Percentiles rank a stretch among this genome's conserved stretches.
phyloP scores from a whole-genome alignment of 306 rosid genomes.

The Fragaria nilgerrensis region DNA sequence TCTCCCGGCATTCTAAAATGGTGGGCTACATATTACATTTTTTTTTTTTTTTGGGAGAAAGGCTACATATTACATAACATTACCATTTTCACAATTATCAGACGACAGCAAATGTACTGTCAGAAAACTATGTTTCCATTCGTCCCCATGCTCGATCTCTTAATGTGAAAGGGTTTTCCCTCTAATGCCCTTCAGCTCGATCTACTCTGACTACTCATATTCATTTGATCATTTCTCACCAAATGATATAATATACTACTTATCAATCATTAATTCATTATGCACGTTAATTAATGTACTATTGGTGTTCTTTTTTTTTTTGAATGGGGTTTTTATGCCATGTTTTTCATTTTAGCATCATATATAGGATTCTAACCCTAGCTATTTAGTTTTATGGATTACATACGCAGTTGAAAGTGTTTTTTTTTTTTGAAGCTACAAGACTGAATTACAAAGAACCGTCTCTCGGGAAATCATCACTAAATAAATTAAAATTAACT shows the following conservation, averaged over 20 bases:
- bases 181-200: background rate
- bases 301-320: too few species aligned
- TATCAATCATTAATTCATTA: background rate
- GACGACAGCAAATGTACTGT: background rate
- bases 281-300: too few species aligned
- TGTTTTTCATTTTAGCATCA: too few species aligned
- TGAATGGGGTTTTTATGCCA: background rate
- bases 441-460: too few species aligned
- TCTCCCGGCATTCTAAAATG: background rate
- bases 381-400: too few species aligned
- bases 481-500: too few species aligned
- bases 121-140: background rate
- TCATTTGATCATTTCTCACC: too few species aligned
- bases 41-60: too few species aligned
- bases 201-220: background rate
- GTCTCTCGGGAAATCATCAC: rapidly evolving
- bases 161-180: background rate
- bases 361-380: too few species aligned
- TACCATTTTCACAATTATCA: background rate
- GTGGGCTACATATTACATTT: background rate
- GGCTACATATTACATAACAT: background rate
- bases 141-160: background rate
- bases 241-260: too few species aligned
- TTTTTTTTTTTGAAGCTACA: too few species aligned
- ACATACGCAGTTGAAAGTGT: too few species aligned